phyloP scores from a whole-genome alignment of 352 stramenopile genomes.

The Phytophthora meadii region DNA sequence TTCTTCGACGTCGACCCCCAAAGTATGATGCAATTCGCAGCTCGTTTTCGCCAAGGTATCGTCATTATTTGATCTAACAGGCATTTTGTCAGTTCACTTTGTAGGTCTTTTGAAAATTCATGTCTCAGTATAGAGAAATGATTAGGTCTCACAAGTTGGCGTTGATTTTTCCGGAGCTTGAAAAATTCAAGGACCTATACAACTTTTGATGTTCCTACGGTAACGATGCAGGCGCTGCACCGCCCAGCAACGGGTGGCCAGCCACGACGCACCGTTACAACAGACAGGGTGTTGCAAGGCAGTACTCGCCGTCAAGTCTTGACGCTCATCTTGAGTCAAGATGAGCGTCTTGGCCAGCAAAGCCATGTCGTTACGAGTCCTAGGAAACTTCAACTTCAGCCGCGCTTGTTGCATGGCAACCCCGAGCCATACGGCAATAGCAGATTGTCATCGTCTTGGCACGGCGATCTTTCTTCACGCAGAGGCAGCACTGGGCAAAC shows the following conservation, averaged over 20 bases:
- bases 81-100: neutral
- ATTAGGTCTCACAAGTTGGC: constrained; percentile 13
- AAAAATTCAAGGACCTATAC: constrained; percentile 13
- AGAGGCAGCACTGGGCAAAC: neutral
- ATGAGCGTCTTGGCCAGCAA: constrained; percentile 4
- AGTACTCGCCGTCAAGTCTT: constrained; percentile 13
- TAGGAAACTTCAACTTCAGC: constrained; percentile 11
- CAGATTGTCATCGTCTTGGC: no score
- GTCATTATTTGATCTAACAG: constrained; percentile 13
- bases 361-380: constrained; percentile 7
- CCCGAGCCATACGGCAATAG: neutral
- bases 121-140: constrained; percentile 11
- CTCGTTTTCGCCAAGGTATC: constrained; percentile 3
- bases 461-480: neutral
- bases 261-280: neutral
- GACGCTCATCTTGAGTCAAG: no score
- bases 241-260: constrained; percentile 17
- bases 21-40: constrained; percentile 3
- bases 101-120: neutral
- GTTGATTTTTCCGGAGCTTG: constrained; percentile 14
- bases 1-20: constrained; percentile 14
- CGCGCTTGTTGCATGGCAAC: neutral
- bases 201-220: constrained; percentile 8
- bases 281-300: constrained; percentile 2
- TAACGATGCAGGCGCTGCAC: constrained; percentile 1